phyloP scores from a whole-genome alignment of 2,329 filamentous ascomycete species.

The Dactylellina leptospora region DNA sequence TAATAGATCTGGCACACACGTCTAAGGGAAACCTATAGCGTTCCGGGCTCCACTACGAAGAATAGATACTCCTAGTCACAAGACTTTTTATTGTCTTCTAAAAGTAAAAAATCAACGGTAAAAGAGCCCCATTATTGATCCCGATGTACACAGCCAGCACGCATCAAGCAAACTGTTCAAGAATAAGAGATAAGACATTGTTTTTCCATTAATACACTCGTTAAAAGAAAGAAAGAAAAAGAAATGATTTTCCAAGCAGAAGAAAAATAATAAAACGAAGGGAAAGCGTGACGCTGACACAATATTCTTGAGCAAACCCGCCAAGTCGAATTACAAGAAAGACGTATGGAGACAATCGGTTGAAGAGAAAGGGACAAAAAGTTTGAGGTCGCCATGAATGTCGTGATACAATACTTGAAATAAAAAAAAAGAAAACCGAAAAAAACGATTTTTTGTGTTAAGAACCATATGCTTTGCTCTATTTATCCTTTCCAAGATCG shows the following conservation, averaged over 20 bases:
- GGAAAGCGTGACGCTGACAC: slow-evolving; percentile 49
- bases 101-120: too few relatives aligned
- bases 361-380: background rate
- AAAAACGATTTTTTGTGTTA: background rate
- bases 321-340: slow-evolving; percentile 10
- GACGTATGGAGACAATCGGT: slow-evolving; percentile 5
- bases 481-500: slow-evolving; percentile 51
- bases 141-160: slow-evolving; percentile 39
- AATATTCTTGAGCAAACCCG: slow-evolving; percentile 41
- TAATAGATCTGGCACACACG: too few relatives aligned
- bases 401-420: background rate
- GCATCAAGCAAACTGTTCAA: slow-evolving; percentile 23
- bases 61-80: too few relatives aligned
- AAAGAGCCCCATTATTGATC: too few relatives aligned
- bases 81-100: too few relatives aligned
- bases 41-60: too few relatives aligned
- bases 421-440: background rate
- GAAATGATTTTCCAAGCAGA: slow-evolving; percentile 11
- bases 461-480: slow-evolving; percentile 8
- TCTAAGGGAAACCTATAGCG: too few relatives aligned
- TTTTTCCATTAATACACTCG: slow-evolving; percentile 52
- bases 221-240: slow-evolving; percentile 12
- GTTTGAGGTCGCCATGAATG: slow-evolving; percentile 7
- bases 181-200: background rate
- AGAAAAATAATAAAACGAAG: slow-evolving; percentile 3